Conservation (phyloP, 73 alveolate genomes). For the Symbiodinium natans region DNA sequence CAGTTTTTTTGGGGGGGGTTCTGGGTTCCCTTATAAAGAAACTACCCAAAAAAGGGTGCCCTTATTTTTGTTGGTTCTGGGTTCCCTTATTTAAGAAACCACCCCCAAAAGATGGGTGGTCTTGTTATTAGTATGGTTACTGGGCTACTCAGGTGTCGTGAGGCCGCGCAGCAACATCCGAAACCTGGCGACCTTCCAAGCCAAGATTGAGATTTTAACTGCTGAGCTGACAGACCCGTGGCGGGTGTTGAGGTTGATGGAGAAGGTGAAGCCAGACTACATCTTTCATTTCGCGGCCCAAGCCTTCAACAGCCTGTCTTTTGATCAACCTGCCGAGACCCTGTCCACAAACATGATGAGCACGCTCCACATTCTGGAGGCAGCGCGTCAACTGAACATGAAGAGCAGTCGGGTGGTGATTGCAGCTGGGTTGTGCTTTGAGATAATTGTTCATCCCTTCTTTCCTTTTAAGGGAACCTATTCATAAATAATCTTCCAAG, state of each 20-base stretch:
- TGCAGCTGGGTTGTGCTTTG: no score
- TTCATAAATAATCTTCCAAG: no score
- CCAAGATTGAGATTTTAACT: constrained; percentile 12
- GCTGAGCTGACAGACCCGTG: constrained; percentile 82
- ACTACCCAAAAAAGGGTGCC: no score
- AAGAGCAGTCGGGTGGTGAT: constrained; percentile 24
- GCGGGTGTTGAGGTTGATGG: constrained; percentile 76
- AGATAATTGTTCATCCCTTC: no score
- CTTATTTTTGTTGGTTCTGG: no score
- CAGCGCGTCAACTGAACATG: constrained; percentile 58
- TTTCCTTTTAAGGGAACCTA: no score
- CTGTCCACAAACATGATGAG: constrained; percentile 70
- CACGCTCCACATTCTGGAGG: constrained; percentile 68
- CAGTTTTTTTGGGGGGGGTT: no score
- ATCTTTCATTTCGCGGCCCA: constrained; percentile 76
- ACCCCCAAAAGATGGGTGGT: no score
- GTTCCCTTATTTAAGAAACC: no score
- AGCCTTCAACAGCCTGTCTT: constrained; percentile 42
- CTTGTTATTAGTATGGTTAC: no score
- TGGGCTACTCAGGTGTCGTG: no score
- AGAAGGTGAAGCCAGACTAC: constrained; percentile 36
- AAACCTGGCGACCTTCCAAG: constrained; percentile 62
- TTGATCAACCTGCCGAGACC: constrained; percentile 81
- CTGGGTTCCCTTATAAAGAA: no score
- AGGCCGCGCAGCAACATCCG: constrained; percentile 76